Evolutionary conservation across 2,329 filamentous ascomycete genomes (phyloP).

Genomic region (Ophiostoma sp.): DNA sequence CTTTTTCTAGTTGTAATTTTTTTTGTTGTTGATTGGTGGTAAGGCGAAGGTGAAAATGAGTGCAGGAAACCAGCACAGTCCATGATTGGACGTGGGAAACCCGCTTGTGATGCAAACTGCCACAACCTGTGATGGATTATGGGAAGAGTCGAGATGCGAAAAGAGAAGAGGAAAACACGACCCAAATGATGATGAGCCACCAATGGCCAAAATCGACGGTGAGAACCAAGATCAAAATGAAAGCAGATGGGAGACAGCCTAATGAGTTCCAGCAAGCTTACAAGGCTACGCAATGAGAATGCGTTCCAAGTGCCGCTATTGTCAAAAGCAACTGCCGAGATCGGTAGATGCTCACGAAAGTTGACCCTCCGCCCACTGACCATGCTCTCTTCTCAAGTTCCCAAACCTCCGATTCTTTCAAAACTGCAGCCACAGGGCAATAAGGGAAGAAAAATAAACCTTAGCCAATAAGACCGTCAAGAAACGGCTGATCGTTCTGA

Average conservation of each 20-base stretch:
- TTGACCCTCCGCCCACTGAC: neutral
- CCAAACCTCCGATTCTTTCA: neutral
- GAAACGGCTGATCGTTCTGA: neutral
- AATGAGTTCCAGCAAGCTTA: neutral
- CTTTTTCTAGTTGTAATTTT: neutral
- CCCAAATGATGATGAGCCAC: neutral
- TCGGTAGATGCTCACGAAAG: neutral
- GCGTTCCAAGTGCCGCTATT: neutral
- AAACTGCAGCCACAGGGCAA: neutral
- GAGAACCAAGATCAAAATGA: neutral
- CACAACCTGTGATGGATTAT: neutral
- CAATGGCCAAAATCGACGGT: neutral
- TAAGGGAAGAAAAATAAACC: neutral
- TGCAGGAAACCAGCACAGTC: neutral
- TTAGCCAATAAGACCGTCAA: neutral
- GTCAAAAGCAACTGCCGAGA: neutral
- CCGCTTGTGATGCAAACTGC: neutral
- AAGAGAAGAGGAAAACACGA: neutral
- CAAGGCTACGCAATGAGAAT: neutral
- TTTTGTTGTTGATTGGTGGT: neutral
- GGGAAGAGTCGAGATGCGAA: neutral
- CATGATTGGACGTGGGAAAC: neutral
- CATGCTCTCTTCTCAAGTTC: neutral
- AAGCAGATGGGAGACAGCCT: too few relatives aligned
- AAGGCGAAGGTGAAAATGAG: neutral